These are phyloP conservation scores for Talaromyces islandicus DNA, from an alignment of 2,329 filamentous ascomycete genomes.

Conservation along the genomic window DNA sequence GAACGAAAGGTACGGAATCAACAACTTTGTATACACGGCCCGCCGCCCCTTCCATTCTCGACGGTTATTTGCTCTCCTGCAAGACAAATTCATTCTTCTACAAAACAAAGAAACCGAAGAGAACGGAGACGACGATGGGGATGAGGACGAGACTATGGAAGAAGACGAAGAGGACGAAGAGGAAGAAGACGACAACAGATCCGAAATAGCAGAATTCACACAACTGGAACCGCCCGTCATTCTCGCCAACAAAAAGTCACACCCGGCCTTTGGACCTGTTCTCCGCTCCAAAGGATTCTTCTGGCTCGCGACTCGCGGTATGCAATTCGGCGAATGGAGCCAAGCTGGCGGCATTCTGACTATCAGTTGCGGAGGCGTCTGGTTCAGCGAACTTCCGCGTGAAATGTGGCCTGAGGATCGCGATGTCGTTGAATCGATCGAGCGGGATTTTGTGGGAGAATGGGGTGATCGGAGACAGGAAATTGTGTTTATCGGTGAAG, in stretches of 20 bases:
- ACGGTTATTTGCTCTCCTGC: constrained; percentile 33
- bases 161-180: constrained; percentile 12
- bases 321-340: constrained; percentile 40
- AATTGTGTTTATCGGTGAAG: constrained; percentile 67
- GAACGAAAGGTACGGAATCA: constrained; percentile 54
- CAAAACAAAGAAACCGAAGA: constrained; percentile 29
- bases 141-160: constrained; percentile 17
- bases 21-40: constrained; percentile 63
- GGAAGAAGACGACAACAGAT: constrained; percentile 12
- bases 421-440: constrained; percentile 44
- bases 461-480: constrained; percentile 69
- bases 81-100: constrained; percentile 42
- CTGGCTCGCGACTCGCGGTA: constrained; percentile 38
- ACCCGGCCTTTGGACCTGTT: constrained; percentile 32
- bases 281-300: constrained; percentile 42
- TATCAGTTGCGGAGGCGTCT: constrained; percentile 34
- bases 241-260: constrained; percentile 32
- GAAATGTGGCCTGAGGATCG: constrained; percentile 47
- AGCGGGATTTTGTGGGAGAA: constrained; percentile 43
- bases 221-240: constrained; percentile 28
- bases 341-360: constrained; percentile 42
- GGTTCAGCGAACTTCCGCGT: constrained; percentile 55
- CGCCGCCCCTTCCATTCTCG: constrained; percentile 46
- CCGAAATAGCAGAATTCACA: constrained; percentile 24
- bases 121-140: constrained; percentile 17